Evolutionary conservation across 345 rosid species (phyloP), one percentile per base, ranked within the genome.

Genomic region (Murraya paniculata): DNA sequence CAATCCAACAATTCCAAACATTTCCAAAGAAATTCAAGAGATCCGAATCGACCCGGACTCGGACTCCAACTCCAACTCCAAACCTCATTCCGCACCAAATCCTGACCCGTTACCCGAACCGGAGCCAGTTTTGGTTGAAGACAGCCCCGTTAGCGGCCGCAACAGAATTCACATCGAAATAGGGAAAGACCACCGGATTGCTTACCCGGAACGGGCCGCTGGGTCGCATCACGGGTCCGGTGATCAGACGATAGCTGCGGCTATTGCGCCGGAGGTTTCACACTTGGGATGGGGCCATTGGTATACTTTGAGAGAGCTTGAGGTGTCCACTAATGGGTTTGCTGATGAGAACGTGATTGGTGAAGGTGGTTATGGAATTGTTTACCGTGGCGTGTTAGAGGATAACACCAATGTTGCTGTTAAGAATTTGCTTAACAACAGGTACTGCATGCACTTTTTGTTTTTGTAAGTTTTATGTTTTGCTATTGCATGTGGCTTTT

Each of bases 221-320:
- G 89, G 88, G 84, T 85, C 88, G 68, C 85, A 80, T 27, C 86
- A 85, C 58, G 93, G 86, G 28, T 85, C 88, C 33, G 92, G 93
- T 68, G 97, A 90, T 73, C 93, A 85, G 79, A 80, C 86, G 45
- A 72, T 74, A 62, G 50, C 50, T 45, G 78, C 58, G 21, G 70
- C 83, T 64, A 70, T 85, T n/a, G 92, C 81, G 80, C 97, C 96
- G 48, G 99, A 93, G 78, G 99, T 95, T 77, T 93, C 98, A 55
- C 99, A 95, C 88, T 84, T 95, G 82, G 99, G 97, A 4, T 95
- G 99, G 99, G 99, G 99, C 0, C 99, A 91, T 80, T 95, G 99
- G 98, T 95, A 92, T 65, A 95, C 94, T 25, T 77, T 95, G 55
- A 91, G 97, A 80, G 99, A 95, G 92, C 97, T 95, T 25, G 97